Conservation (phyloP, 768 basidiomycete species). For the Psilocybe subaeruginosa region DNA sequence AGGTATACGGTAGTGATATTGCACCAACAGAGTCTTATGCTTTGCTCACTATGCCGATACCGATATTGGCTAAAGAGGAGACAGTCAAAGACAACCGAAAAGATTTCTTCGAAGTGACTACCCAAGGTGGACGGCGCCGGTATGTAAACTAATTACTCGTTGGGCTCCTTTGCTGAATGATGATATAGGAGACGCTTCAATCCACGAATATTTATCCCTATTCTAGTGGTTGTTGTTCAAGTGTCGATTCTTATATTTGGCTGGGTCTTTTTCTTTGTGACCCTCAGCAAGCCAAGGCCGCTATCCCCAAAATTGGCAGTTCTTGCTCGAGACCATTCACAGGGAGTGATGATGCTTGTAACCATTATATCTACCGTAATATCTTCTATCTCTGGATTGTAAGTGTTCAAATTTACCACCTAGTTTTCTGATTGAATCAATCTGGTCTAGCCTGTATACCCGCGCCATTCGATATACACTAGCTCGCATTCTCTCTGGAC, state of each 20-base stretch:
- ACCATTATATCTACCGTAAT: constrained; percentile 19
- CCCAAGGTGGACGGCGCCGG: too few species aligned
- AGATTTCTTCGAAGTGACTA: too few species aligned
- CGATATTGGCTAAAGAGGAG: too few species aligned
- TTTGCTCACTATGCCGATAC: too few species aligned
- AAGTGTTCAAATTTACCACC: neutral
- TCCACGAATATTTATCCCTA: constrained; percentile 3
- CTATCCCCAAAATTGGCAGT: constrained; percentile 14
- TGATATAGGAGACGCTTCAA: neutral
- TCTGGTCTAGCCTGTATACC: constrained; percentile 18
- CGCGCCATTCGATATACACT: constrained; percentile 20
- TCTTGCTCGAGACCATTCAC: constrained; percentile 12
- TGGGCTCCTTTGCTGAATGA: too few species aligned
- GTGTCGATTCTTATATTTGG: constrained; percentile 9
- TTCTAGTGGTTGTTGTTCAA: constrained; percentile 3
- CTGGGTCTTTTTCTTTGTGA: constrained; percentile 23
- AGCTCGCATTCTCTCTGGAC: constrained; percentile 12
- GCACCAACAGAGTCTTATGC: too few species aligned
- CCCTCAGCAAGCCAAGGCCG: constrained; percentile 14
- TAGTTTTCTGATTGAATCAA: neutral
- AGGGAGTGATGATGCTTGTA: constrained; percentile 20
- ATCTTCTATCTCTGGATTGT: constrained; percentile 15
- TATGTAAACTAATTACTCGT: too few species aligned
- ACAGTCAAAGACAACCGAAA: too few species aligned
- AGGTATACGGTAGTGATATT: too few species aligned